Base-by-base conservation (phyloP, 1,284 basidiomycete species). In the Ganoderma leucocontextum region DNA sequence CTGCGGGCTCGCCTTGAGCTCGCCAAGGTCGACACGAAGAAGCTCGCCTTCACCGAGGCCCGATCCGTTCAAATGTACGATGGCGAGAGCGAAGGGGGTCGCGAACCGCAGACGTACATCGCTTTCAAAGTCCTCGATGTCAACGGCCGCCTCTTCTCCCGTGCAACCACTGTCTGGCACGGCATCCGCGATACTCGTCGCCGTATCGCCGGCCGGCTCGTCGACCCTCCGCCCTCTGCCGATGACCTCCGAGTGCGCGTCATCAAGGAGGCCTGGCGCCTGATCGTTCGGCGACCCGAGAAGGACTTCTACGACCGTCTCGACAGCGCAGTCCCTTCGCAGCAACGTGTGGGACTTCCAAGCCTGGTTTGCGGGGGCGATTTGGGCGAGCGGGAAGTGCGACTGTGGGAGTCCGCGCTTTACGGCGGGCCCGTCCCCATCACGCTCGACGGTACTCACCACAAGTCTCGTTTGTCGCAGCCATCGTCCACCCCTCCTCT, bases 221-320 rank as follows among this genome's bases (percentile, higher is more conserved):
- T 59, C 35, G 44, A 44, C 17, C 36, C 10, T 7, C 33, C 1
- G 9, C 12, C 12, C 7, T 22, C 55, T 36, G 12, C 29, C 0
- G 36, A 44, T 10, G 53, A 47, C 9, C 22, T 62, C 2, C 38
- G 49, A 25, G 22, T 68, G n/a, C 59, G 63, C 1, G 22, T 69
- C 52, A 38, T 74, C 57, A 74, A 74, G 63, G 73, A 74, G 12
- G 57, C 71, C 1, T 73, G 73, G 71, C 66, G 68, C 1, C 65
- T 66, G 52, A 13, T 66, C 2, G 41, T 61, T 0, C 63, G 65
- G 0, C 57, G 13, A 0, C 58, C 68, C 0, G 73, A 73, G 60
- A 38, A 13, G 2, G 39, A 25, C 0, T 70, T 70, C 68, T 72
- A 73, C 42, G 15, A 60, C 4, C 67, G 70, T 0, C 60, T 73